Conservation (phyloP, 2,329 filamentous ascomycete genomes). For the Bipolaris cookei region DNA sequence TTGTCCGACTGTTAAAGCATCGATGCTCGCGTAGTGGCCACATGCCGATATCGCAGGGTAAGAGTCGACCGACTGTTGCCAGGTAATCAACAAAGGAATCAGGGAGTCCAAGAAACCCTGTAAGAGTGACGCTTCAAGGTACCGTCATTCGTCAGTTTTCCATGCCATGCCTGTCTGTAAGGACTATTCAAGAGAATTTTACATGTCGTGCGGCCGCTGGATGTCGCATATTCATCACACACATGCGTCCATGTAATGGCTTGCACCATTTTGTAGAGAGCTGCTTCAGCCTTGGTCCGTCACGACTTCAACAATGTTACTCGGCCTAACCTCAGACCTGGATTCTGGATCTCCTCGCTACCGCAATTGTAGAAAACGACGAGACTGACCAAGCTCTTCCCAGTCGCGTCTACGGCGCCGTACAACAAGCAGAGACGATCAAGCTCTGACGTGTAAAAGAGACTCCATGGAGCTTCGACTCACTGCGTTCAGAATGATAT, state of each 20-base stretch:
- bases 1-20: conserved; percentile 35
- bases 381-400: conserved; percentile 13
- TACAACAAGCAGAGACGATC: conserved; percentile 19
- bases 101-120: conserved; percentile 12
- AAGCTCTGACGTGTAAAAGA: conserved; percentile 18
- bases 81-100: conserved; percentile 6
- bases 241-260: conserved; percentile 16
- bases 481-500: conserved; percentile 5
- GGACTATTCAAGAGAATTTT: conserved; percentile 29
- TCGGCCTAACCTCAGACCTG: conserved; percentile 42
- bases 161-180: conserved; percentile 22
- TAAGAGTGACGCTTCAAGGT: conserved; percentile 20
- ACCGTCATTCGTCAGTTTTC: neutral
- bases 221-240: conserved; percentile 22
- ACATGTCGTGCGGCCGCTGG: conserved; percentile 34
- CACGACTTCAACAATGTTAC: conserved; percentile 34
- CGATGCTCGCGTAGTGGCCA: conserved; percentile 18
- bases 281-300: conserved; percentile 21
- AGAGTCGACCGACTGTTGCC: conserved; percentile 3
- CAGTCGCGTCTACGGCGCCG: conserved; percentile 21
- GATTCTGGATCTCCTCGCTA: conserved; percentile 35
- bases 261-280: conserved; percentile 17
- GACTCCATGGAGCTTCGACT: conserved; percentile 7
- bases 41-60: conserved; percentile 16
- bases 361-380: conserved; percentile 20